Percentiles rank a stretch among this genome's conserved stretches.
Evolutionary conservation across 331 rosid species (phyloP).

Genomic region (Quercus tomentella): DNA sequence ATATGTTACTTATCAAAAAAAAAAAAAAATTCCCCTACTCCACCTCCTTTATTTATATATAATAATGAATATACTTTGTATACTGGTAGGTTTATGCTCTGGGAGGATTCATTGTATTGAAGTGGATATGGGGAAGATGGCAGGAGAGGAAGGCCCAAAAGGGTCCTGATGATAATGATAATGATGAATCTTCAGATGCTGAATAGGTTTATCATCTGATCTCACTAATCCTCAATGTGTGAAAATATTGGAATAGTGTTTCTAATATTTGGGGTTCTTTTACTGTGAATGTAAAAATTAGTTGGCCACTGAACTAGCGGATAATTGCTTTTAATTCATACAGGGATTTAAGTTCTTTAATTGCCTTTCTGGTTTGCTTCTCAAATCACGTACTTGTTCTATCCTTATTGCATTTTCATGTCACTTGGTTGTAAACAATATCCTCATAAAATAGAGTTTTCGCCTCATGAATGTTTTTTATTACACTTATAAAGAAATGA

Average conservation of each 20-base stretch:
- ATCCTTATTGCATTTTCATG: neutral
- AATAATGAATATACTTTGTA: neutral
- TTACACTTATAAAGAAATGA: neutral
- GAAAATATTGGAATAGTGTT: neutral
- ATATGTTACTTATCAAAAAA: no score
- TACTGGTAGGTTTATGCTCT: conserved; percentile 65
- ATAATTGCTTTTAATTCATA: neutral
- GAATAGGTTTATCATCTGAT: conserved; percentile 28
- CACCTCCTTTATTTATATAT: no score
- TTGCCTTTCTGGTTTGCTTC: neutral
- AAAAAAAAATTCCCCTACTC: neutral
- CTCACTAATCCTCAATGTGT: conserved; percentile 1
- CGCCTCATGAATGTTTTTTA: neutral
- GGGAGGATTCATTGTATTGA: conserved; percentile 54
- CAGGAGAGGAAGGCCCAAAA: conserved; percentile 61
- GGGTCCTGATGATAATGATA: conserved; percentile 38
- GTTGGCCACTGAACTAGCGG: neutral
- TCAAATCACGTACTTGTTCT: neutral
- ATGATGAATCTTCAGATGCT: conserved; percentile 15
- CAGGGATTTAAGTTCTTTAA: neutral
- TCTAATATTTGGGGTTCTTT: neutral
- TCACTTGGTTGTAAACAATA: neutral
- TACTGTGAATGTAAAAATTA: conserved; percentile 12
- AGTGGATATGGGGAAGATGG: conserved; percentile 90
- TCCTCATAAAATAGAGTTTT: neutral